These are phyloP conservation scores for Amphicarpaea edgeworthii DNA, from an alignment of 306 rosid species.

Conservation along the genomic window DNA sequence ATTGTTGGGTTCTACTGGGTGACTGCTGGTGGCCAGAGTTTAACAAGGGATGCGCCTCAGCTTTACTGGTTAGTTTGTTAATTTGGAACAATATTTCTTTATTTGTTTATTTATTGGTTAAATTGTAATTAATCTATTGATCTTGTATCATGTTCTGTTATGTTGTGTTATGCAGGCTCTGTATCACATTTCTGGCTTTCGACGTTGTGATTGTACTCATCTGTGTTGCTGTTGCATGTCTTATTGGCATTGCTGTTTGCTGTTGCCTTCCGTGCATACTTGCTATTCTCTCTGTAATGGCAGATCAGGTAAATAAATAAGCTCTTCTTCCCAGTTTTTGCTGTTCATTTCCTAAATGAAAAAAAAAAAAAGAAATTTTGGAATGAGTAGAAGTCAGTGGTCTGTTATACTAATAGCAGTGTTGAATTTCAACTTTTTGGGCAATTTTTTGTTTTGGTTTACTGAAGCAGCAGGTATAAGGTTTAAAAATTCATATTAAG, in stretches of 20 bases:
- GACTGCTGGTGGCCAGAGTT: conserved; percentile 70
- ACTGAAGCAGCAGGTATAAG: not conserved
- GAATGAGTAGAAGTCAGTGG: not conserved
- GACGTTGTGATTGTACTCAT: conserved; percentile 75
- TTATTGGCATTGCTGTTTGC: conserved; percentile 92
- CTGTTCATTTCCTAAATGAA: conserved; percentile 22
- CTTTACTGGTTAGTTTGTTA: conserved; percentile 83
- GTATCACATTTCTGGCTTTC: conserved; percentile 78
- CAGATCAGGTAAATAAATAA: conserved; percentile 74
- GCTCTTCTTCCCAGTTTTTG: not conserved
- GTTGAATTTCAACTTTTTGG: not conserved
- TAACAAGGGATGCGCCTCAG: conserved; percentile 70
- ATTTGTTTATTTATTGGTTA: no score
- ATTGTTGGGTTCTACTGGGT: conserved; percentile 90
- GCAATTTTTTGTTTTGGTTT: not conserved
- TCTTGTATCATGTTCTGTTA: not conserved
- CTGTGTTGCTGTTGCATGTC: conserved; percentile 77
- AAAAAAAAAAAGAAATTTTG: not conserved
- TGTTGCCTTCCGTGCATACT: conserved; percentile 95
- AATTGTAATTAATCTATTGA: conserved; percentile 15
- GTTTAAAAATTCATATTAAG: not conserved
- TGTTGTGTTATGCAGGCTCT: conserved; percentile 75
- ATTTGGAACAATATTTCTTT: conserved; percentile 25
- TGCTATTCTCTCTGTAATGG: conserved; percentile 67
- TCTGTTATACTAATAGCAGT: not conserved